Percentiles rank a stretch among this genome's conserved stretches.
Conservation (phyloP, 352 stramenopile species). For the Phytophthora tubulina region DNA sequence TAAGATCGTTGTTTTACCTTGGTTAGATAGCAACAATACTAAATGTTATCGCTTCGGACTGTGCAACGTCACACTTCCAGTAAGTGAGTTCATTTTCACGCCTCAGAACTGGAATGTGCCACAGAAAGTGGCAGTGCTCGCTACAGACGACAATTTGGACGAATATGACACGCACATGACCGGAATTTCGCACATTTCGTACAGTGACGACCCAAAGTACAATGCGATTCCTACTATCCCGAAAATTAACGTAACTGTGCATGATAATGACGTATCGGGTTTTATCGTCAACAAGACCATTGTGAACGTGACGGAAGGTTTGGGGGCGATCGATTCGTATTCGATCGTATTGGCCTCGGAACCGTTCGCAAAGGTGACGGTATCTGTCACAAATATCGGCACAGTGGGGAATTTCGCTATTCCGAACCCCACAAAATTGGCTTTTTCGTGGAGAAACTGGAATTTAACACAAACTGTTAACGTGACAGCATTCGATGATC, state of each 20-base stretch:
- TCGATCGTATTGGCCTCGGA: constrained; percentile 64
- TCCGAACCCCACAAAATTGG: constrained; percentile 39
- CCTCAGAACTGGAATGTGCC: constrained; percentile 70
- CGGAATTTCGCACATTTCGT: constrained; percentile 75
- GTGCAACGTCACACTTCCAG: constrained; percentile 74
- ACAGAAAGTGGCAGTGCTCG: constrained; percentile 60
- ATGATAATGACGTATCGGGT: constrained; percentile 69
- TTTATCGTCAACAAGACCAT: constrained; percentile 57
- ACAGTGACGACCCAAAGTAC: constrained; percentile 78
- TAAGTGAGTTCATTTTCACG: constrained; percentile 68
- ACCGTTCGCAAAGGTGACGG: constrained; percentile 73
- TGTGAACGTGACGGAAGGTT: constrained; percentile 57
- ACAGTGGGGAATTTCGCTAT: constrained; percentile 58
- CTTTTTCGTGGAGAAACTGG: constrained; percentile 81
- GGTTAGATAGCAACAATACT: constrained; percentile 66
- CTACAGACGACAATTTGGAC: constrained; percentile 75
- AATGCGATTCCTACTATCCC: constrained; percentile 60
- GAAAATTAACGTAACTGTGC: constrained; percentile 67
- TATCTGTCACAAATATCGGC: constrained; percentile 59
- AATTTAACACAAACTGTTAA: constrained; percentile 63
- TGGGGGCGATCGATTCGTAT: constrained; percentile 54
- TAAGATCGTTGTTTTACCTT: constrained; percentile 70
- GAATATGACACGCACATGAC: constrained; percentile 72
- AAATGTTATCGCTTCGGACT: constrained; percentile 78
- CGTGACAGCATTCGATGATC: constrained; percentile 70